Percentiles rank a stretch among this genome's conserved stretches.
Conservation (phyloP, 179 eudicot genomes). For the Silene vulgaris region DNA sequence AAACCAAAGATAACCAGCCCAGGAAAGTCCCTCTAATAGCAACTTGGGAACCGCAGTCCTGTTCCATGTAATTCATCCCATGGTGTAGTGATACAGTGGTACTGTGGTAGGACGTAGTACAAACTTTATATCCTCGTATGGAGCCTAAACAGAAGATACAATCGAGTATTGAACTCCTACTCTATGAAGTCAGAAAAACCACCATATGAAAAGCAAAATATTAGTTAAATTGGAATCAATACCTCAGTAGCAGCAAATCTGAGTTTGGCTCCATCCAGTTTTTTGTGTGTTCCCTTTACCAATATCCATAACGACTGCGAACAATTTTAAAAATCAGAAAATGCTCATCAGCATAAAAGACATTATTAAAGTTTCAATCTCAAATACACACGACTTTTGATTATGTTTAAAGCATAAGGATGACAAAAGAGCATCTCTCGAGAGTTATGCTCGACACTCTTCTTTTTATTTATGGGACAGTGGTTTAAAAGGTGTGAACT, state of each 20-base stretch:
- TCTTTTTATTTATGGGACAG: background rate
- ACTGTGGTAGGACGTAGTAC: too few relatives aligned
- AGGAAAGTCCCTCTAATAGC: too few relatives aligned
- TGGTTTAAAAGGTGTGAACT: background rate
- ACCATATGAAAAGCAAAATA: background rate
- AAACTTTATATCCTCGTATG: too few relatives aligned
- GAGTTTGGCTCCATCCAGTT: conserved; percentile 89
- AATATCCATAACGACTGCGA: conserved; percentile 94
- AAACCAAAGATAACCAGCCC: too few relatives aligned
- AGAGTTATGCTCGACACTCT: background rate
- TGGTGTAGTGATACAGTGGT: too few relatives aligned
- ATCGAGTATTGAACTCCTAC: background rate
- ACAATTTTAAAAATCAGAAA: conserved; percentile 1
- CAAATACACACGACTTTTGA: conserved; percentile 1
- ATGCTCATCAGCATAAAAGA: conserved; percentile 11
- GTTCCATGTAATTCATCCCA: too few relatives aligned
- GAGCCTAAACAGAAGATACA: too few relatives aligned
- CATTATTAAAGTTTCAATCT: background rate
- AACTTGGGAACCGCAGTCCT: too few relatives aligned
- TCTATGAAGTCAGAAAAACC: background rate
- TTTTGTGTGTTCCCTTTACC: conserved; percentile 66
- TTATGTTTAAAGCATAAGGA: too few relatives aligned
- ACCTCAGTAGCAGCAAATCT: conserved; percentile 99
- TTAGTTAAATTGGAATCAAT: conserved; percentile 5
- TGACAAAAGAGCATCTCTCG: background rate